Evolutionary conservation across 306 rosid species (phyloP).

Genomic region (Dicorynia guianensis): DNA sequence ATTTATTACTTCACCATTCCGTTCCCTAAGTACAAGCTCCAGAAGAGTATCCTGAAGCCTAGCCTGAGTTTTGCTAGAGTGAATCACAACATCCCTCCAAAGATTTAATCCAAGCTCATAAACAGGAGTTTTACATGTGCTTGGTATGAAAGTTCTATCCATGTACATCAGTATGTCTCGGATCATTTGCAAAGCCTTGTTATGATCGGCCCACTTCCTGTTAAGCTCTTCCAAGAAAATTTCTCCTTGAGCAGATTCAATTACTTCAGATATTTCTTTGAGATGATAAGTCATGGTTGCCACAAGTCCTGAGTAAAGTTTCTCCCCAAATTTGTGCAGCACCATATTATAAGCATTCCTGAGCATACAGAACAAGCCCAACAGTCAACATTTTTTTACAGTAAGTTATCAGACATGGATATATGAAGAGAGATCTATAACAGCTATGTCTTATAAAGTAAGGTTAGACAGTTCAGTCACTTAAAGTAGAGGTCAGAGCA

Average conservation of each 20-base stretch:
- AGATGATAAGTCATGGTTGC: conserved; percentile 57
- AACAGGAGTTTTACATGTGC: conserved; percentile 62
- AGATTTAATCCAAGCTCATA: conserved; percentile 67
- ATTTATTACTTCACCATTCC: conserved; percentile 62
- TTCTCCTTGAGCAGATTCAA: conserved; percentile 67
- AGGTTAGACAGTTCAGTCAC: neutral
- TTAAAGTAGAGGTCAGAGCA: neutral
- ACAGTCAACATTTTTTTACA: conserved; percentile 32
- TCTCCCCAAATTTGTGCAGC: conserved; percentile 64
- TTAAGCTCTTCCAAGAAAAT: conserved; percentile 63
- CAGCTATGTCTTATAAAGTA: neutral
- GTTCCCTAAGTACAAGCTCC: conserved; percentile 56
- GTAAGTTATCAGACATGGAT: conserved; percentile 7
- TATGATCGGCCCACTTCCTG: conserved; percentile 68
- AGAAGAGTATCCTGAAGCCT: conserved; percentile 63
- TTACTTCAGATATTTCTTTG: conserved; percentile 48
- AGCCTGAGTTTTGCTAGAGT: conserved; percentile 55
- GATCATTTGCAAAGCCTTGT: conserved; percentile 68
- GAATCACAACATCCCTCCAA: conserved; percentile 65
- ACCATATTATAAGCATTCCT: conserved; percentile 74
- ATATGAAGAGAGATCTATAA: neutral
- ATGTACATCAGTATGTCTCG: conserved; percentile 70
- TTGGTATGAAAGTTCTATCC: conserved; percentile 65
- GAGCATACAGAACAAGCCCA: conserved; percentile 30
- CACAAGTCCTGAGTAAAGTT: conserved; percentile 63